Base-by-base conservation (phyloP, 345 rosid genomes). In the Clausena lansium region DNA sequence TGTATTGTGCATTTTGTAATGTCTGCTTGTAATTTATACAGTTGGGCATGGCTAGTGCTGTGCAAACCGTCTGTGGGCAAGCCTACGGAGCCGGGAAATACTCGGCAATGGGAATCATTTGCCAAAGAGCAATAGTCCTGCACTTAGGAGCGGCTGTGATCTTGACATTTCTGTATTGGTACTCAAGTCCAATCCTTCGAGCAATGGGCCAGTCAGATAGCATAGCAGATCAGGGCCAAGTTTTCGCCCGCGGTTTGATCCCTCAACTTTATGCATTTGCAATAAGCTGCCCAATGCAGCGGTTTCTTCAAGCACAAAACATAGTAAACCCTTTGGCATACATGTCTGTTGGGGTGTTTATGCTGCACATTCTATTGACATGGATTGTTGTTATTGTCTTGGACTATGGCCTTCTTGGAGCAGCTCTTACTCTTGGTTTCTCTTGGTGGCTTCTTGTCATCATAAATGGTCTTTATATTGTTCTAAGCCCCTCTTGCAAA, bases 11-110 rank as follows among this genome's bases (percentile, higher is more conserved):
- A 64, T 13, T 32, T 64, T 19, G 41, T 28, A 13, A 19, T 6
- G 68, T 19, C 20, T 19, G 2, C 1, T 63, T 32, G n/a, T 1
- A 32, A 33, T 7, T 32, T 32, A 17, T 32, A 28, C 81, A 95
- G 99, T 75, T 92, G 81, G 98, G 98, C 32, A 95, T 95, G 99
- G 97, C 99, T 1, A 93, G 98, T 70, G 99, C 99, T 11, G 99
- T 93, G 47, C 99, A 95, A 61, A 95, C 99, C 0, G 92, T 95
- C 17, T 95, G 98, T 77, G 99, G 99, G 4, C 98, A 93, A 88
- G 99, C 99, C 6, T 95, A 90, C 36, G 98, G 99, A 4, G 99
- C 97, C 1, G 84, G 84, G 64, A 89, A 87, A 69, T 88, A 91
- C 77, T 63, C 92, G 8, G 82, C 92, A 54, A 90, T 92, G 97